Conservation (phyloP, 176 grass and related monocot species). For the Juncus effusus region DNA sequence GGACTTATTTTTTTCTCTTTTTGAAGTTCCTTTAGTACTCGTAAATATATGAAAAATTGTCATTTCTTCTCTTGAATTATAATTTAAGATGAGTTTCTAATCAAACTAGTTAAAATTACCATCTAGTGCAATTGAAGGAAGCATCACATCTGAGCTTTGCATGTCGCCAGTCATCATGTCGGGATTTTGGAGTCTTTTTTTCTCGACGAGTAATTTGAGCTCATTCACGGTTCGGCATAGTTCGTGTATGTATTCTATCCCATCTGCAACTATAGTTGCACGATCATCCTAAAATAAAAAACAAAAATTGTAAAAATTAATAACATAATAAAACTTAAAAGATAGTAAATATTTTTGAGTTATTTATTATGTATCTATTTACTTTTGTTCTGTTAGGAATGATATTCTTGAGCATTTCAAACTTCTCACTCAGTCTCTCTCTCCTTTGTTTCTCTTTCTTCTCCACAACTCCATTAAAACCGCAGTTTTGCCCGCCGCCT, state of each 20-base stretch:
- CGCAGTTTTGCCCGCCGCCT: neutral
- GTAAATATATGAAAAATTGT: too few species aligned
- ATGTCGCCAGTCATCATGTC: neutral
- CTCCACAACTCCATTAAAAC: neutral
- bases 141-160: slow-evolving; percentile 3
- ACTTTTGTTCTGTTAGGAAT: slow-evolving; percentile 27
- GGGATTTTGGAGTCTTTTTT: neutral
- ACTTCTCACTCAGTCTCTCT: slow-evolving; percentile 24
- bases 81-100: too few species aligned
- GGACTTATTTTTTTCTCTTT: too few species aligned
- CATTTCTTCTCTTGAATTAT: too few species aligned
- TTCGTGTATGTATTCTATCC: slow-evolving; percentile 24
- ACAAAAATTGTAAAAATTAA: too few species aligned
- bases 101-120: slow-evolving; percentile 7
- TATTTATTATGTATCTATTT: neutral
- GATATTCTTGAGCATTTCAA: slow-evolving; percentile 20
- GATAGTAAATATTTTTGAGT: neutral
- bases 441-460: slow-evolving; percentile 28
- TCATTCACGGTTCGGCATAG: slow-evolving; percentile 23
- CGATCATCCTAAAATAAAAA: slow-evolving; percentile 18
- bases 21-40: too few species aligned
- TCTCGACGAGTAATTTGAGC: slow-evolving; percentile 18
- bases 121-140: neutral
- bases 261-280: slow-evolving; percentile 22
- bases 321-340: neutral